A percentile compares a stretch with the other conserved stretches of the same genome.
These are phyloP conservation scores for Leishmania gerbilli DNA, from an alignment of 208 protist genomes.

Conservation along the genomic window DNA sequence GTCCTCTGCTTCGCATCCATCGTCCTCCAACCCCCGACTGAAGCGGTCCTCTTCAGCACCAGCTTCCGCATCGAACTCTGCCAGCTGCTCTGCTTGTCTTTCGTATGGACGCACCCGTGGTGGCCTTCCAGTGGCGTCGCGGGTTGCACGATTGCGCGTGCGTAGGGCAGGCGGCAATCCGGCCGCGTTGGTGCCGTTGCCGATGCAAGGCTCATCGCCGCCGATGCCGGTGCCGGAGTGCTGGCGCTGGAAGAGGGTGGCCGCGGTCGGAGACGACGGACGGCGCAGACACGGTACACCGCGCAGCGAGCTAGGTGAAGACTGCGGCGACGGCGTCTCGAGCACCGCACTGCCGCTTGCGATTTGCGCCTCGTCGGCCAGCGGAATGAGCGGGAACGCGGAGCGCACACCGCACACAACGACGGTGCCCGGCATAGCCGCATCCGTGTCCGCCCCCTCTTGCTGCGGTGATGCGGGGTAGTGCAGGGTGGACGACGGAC, in stretches of 20 bases:
- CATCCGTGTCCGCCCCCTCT: not conserved
- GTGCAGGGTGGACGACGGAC: not conserved
- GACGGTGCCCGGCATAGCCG: not conserved
- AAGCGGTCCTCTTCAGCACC: not conserved
- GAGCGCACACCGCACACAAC: constrained; percentile 23
- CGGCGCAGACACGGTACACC: not conserved
- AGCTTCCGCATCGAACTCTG: not conserved
- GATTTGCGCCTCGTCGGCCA: not conserved
- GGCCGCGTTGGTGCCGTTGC: not conserved
- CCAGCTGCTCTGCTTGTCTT: not conserved
- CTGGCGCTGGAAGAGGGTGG: constrained; percentile 3
- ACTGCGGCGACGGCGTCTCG: not conserved
- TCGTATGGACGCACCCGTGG: constrained; percentile 3
- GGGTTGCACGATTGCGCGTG: constrained; percentile 4
- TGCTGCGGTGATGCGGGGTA: not conserved
- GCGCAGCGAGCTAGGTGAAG: not conserved
- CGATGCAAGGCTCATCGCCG: not conserved
- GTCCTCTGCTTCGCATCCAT: not conserved
- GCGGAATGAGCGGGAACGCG: constrained; percentile 20
- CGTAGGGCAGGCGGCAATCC: not conserved
- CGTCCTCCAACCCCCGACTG: not conserved
- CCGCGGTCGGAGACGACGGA: not conserved
- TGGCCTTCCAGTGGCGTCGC: constrained; percentile 2
- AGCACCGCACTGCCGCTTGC: constrained; percentile 4
- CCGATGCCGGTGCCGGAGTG: not conserved